Conservation (phyloP, 768 basidiomycete species). For the Chiua virens region DNA sequence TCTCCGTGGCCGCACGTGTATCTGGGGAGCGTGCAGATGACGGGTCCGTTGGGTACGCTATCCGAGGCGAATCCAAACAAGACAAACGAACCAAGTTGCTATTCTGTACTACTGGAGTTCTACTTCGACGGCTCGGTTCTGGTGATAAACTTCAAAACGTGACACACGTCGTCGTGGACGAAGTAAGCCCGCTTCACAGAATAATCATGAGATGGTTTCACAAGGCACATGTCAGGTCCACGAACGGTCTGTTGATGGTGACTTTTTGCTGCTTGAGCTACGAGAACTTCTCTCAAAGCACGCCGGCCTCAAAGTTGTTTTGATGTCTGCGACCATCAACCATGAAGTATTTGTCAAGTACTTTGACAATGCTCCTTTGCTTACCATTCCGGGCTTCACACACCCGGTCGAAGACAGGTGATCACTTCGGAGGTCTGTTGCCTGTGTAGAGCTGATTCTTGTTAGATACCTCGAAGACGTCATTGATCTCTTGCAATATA, state of each 20-base stretch:
- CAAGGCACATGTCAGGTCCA: slow-evolving; percentile 59
- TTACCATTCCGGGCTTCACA: slow-evolving; percentile 82
- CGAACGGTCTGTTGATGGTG: slow-evolving; percentile 88
- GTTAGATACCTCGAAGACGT: slow-evolving; percentile 84
- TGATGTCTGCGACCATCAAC: slow-evolving; percentile 97
- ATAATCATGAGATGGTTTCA: background rate
- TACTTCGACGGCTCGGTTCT: slow-evolving; percentile 72
- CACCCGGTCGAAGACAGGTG: slow-evolving; percentile 77
- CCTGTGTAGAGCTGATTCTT: slow-evolving; percentile 1
- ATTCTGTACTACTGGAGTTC: slow-evolving; percentile 95
- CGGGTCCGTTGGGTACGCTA: slow-evolving; percentile 83
- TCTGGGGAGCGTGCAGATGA: slow-evolving; percentile 77
- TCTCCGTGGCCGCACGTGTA: slow-evolving; percentile 86
- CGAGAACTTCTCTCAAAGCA: slow-evolving; percentile 70
- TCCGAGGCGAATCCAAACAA: slow-evolving; percentile 81
- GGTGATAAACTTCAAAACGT: slow-evolving; percentile 70
- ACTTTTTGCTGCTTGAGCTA: slow-evolving; percentile 84
- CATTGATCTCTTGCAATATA: slow-evolving; percentile 56
- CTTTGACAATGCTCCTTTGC: slow-evolving; percentile 75
- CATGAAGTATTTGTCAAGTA: slow-evolving; percentile 82
- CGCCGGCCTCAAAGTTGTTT: slow-evolving; percentile 68
- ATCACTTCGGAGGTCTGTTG: slow-evolving; percentile 19
- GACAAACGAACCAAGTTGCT: slow-evolving; percentile 68
- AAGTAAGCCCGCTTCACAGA: slow-evolving; percentile 47
- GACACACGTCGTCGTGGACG: slow-evolving; percentile 88